phyloP scores from a whole-genome alignment of 768 basidiomycete species.

The Psilocybe subaeruginosa region DNA sequence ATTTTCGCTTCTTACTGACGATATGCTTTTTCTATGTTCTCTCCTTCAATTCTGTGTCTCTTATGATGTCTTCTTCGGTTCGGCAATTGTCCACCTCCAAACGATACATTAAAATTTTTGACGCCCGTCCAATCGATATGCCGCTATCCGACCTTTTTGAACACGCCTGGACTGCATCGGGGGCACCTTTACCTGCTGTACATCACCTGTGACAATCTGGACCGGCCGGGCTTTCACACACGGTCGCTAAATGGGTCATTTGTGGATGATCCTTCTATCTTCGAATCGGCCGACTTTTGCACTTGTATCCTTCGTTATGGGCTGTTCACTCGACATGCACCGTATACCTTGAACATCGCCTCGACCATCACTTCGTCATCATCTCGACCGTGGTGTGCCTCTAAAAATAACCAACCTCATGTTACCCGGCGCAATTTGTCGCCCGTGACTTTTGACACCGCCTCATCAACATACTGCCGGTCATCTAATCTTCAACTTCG shows the following conservation, averaged over 20 bases:
- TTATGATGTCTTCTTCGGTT: slow-evolving; percentile 2
- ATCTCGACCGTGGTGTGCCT: background rate
- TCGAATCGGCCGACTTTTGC: background rate
- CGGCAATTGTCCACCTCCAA: background rate
- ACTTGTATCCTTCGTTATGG: background rate
- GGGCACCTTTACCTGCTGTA: background rate
- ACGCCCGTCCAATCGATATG: slow-evolving; percentile 2
- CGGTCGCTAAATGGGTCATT: background rate
- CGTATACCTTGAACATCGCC: background rate
- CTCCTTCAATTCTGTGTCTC: slow-evolving; percentile 3
- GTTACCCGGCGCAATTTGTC: slow-evolving; percentile 9
- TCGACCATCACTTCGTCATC: background rate
- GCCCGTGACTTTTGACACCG: slow-evolving; percentile 20
- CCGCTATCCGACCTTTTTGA: background rate
- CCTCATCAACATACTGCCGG: slow-evolving; percentile 15
- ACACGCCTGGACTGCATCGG: slow-evolving; percentile 1
- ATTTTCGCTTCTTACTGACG: slow-evolving; percentile 13
- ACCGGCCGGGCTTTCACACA: slow-evolving; percentile 3
- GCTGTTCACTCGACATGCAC: background rate
- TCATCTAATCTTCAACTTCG: slow-evolving; percentile 6
- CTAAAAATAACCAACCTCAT: background rate
- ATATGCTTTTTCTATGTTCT: slow-evolving; percentile 6
- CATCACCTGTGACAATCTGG: background rate
- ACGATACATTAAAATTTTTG: background rate
- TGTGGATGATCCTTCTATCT: background rate